Evolutionary conservation across 345 rosid genomes (phyloP), one percentile per base, ranked within the genome.

Genomic region (Sisymbrium irio): DNA sequence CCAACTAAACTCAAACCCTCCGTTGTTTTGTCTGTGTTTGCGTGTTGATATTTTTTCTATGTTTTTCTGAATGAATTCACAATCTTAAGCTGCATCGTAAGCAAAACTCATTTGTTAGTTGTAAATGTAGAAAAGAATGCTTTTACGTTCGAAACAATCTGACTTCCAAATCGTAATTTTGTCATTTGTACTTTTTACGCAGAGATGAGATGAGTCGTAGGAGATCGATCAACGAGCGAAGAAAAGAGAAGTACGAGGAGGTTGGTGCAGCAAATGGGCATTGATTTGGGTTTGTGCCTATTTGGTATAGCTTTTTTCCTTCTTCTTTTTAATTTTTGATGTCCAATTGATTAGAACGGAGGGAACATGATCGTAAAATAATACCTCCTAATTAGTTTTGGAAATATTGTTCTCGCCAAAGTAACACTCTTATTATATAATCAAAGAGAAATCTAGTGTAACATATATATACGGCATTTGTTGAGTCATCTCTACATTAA

Each of bases 161-260:
- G 35, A 32, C 6, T 32, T 32, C 35, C 35, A 32, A 32, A 32
- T 32, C 6, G 1, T 32, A 5, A 30, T 30, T 5, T 32, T 32
- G 35, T 32, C n/a, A 8, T 5, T 32, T 32, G 28, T 27, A 27
- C 28, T 32, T 35, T 35, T 35, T 1, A 7, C 27, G 33, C 73
- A 77, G 80, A 65, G 80, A 77, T 57, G 80, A 77, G 60, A 58
- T 77, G 77, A 72, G 64, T 51, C 80, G 77, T 47, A 65, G 73
- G 59, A 72, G 69, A 78, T 66, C 41, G 65, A 77, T 53, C 73
- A 54, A 28, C 25, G 80, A 77, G 14, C 55, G 72, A 32, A 72
- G 77, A 66, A 72, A 78, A 65, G 77, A 71, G 19, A 61, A 46
- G 51, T 41, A 61, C 40, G 60, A 63, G 10, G 81, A 78, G 44